Evolutionary conservation across 495 filamentous ascomycete genomes (phyloP).

Genomic region (Penicillium parvum): DNA sequence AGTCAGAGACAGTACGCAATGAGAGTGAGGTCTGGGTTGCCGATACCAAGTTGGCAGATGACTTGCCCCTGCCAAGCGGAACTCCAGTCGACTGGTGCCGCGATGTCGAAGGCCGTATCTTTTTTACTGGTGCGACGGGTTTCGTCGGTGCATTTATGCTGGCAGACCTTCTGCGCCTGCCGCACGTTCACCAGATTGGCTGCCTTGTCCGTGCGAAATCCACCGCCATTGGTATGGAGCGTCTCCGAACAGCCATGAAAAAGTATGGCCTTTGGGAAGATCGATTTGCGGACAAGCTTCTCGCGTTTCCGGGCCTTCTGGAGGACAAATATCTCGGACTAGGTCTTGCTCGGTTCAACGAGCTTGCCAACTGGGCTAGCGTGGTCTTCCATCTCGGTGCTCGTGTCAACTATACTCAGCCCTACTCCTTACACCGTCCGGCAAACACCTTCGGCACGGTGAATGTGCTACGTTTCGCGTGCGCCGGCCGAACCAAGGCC

Average conservation of each 20-base stretch:
- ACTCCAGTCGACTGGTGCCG: slow-evolving; percentile 7
- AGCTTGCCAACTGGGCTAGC: slow-evolving; percentile 20
- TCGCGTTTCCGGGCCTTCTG: slow-evolving; percentile 4
- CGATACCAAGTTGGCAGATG: slow-evolving; percentile 7
- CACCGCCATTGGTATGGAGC: background rate
- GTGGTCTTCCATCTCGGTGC: slow-evolving; percentile 19
- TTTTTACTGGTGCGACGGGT: slow-evolving; percentile 73
- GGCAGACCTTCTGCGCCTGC: slow-evolving; percentile 6
- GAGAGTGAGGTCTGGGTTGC: slow-evolving; percentile 3
- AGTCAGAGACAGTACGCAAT: background rate
- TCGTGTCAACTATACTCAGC: slow-evolving; percentile 18
- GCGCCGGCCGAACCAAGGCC: slow-evolving; percentile 6
- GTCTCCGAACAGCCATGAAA: slow-evolving; percentile 2
- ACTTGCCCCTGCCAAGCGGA: background rate
- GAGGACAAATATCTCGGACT: slow-evolving; percentile 6
- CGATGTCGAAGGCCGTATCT: slow-evolving; percentile 38
- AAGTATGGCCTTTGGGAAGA: slow-evolving; percentile 10
- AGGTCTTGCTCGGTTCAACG: slow-evolving; percentile 3
- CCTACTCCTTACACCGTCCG: slow-evolving; percentile 14
- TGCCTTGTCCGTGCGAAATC: slow-evolving; percentile 4
- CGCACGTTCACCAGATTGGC: background rate
- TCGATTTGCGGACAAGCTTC: slow-evolving; percentile 7
- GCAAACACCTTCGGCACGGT: slow-evolving; percentile 16
- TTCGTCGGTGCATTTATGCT: slow-evolving; percentile 59
- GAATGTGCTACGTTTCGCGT: slow-evolving; percentile 9